Percentiles rank a stretch among this genome's conserved stretches.
These are phyloP conservation scores for Trypanosoma melophagium DNA, from an alignment of 208 protist genomes.

Conservation along the genomic window DNA sequence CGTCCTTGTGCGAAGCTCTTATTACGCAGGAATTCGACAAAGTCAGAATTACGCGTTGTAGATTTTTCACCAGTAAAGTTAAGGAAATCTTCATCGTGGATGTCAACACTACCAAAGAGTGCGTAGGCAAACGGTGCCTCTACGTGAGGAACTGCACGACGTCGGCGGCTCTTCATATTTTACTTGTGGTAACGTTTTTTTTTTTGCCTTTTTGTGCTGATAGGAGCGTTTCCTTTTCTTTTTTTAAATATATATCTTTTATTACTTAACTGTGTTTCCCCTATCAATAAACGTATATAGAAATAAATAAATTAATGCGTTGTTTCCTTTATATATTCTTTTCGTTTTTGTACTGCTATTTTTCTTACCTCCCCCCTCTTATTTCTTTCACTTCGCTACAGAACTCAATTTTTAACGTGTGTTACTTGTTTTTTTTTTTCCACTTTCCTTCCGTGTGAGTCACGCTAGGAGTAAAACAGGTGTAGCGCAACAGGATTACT, in stretches of 20 bases:
- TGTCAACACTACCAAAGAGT: constrained; percentile 68
- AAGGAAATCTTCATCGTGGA: constrained; percentile 71
- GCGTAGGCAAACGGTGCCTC: constrained; percentile 65
- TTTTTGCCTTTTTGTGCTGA: constrained; percentile 1
- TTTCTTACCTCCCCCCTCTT: no score
- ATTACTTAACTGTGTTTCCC: no score
- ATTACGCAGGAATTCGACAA: constrained; percentile 46
- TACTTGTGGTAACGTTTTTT: not conserved
- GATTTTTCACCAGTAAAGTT: constrained; percentile 63
- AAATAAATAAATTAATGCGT: no score
- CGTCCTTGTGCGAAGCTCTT: constrained; percentile 33
- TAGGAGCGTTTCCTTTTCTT: not conserved
- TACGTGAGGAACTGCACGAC: constrained; percentile 29
- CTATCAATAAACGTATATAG: no score
- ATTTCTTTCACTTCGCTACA: no score
- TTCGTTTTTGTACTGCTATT: no score
- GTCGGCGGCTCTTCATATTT: constrained; percentile 67
- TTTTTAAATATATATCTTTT: constrained; percentile 15
- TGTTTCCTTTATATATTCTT: no score
- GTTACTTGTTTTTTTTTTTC: no score
- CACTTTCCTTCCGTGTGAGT: no score
- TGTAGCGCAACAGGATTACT: no score
- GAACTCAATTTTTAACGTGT: no score
- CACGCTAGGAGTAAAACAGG: no score
- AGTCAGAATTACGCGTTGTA: constrained; percentile 13